Evolutionary conservation across 176 grass and related monocot species (phyloP), one percentile per base, ranked within the genome.

Genomic region (Phyllostachys edulis): DNA sequence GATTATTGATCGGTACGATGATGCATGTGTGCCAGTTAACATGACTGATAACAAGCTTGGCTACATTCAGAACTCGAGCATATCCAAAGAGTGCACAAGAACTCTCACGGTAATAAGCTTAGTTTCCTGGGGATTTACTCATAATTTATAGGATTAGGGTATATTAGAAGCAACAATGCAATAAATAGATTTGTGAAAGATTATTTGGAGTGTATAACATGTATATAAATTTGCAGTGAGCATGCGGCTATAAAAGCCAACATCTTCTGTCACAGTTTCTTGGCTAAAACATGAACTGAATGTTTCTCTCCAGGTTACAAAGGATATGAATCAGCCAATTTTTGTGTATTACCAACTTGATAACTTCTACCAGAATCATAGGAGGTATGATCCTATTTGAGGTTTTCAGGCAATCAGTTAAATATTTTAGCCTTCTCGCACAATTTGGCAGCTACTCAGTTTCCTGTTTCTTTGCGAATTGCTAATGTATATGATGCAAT

Each of bases 361-460:
- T 54, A 99, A 95, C 73, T 99, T 99, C 86, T 99, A 99, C 86
- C 96, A 99, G 85, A 99, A 99, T 83, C 96, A 99, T 89, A 93
- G 96, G 80, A 99, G 96, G 96, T 98, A 97, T 66, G 50, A 17
- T 49, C 5, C 10, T 65, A 47, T 78, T 90, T 63, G 23, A 78
- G 49, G 42, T 90, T 71, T 72, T 63, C 36, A 63, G 12, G n/a
- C 71, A 41, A 44, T 75, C 38, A 63, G 14, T 55, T 87, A 13
- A 40, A 29, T 76, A 21, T 69, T 34, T 76, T 49, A 68, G 17
- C 14, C 49, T 34, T 76, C 24, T 69, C 46, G 5, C 6, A 41
- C 52, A 64, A 55, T 24, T 62, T 69, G 17, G 18, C 13, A 41
- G 2, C 39, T 60, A 41, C 75, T 38, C 39, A 16, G 3, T 72